Base-by-base conservation (phyloP, 1,139 yeast species). In the Saccharomyces hybrid region DNA sequence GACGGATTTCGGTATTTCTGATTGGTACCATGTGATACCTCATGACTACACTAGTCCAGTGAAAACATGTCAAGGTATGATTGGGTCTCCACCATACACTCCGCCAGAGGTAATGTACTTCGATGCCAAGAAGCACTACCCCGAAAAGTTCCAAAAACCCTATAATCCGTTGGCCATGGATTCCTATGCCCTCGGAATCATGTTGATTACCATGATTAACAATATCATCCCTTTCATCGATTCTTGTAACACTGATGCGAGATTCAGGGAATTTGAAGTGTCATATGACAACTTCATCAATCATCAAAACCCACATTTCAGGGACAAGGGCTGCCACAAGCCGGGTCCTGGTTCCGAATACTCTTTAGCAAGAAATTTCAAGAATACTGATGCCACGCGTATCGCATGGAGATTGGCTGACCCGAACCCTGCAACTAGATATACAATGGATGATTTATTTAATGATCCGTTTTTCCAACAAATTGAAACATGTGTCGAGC, bases 11-110 rank as follows among this genome's bases (percentile, higher is more conserved):
- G 95, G 95, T 56, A 85, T 84, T 28, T 80, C 88, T 58, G 85
- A 81, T 55, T 80, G 77, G 69, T 88, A 84, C 25, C 86, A 83
- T 67, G 78, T 72, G 54, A 73, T 68, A n/a, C 81, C 81, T 0
- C 79, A 79, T 1, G 82, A 85, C 68, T 74, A 80, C 20, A 62
- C 71, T 0, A 74, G 81, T 26, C 78, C 79, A 2, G 61, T 83
- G 3, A 78, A 75, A 60, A 56, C 70, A 41, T 76, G 79, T 14
- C 62, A 65, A 52, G 70, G 67, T 2, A 78, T 78, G 70, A 85
- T 86, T 51, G 95, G 95, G 1, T 84, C 91, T 1, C 89, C 93
- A 3, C 93, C 93, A 3, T 86, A 85, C 66, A 80, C 86, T 11
- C 84, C 93, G 4, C 95, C 95, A 0, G 93, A 86, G 67, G 88